Percentiles rank a stretch among this genome's conserved stretches.
Evolutionary conservation across 257 asterid species (phyloP).

Genomic region (Solanum pimpinellifolium): DNA sequence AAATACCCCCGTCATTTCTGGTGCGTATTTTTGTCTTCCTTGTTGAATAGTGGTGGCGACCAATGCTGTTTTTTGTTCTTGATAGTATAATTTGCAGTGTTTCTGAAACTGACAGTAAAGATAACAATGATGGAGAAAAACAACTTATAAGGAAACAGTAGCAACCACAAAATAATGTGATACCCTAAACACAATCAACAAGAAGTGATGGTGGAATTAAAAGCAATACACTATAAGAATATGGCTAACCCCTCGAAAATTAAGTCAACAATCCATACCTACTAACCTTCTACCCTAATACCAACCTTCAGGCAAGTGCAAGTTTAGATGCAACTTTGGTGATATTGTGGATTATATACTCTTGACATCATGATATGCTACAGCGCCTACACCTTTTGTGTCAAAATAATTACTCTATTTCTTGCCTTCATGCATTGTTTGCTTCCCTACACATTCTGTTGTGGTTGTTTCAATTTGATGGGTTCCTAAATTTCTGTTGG

Average conservation of each 20-base stretch:
- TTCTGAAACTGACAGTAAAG: not conserved
- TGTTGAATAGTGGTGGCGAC: not conserved
- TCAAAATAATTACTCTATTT: not conserved
- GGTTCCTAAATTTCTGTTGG: slow-evolving; percentile 16
- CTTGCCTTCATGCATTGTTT: not conserved
- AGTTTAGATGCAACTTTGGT: not conserved
- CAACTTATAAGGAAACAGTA: not conserved
- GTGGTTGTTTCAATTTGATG: slow-evolving; percentile 34
- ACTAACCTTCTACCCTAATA: not conserved
- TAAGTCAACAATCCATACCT: not conserved
- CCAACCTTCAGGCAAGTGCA: not conserved
- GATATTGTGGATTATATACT: not conserved
- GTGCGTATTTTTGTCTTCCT: slow-evolving; percentile 7
- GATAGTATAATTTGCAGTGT: not conserved
- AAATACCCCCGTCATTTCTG: slow-evolving; percentile 9
- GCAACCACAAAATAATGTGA: not conserved
- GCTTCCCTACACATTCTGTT: not conserved
- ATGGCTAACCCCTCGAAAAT: not conserved
- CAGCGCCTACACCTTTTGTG: not conserved
- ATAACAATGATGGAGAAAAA: not conserved
- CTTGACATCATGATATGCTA: not conserved
- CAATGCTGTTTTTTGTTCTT: not conserved
- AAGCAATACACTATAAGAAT: not conserved
- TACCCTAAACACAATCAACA: not conserved
- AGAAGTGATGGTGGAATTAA: not conserved